phyloP scores from a whole-genome alignment of 139 green algal species.

The Coccomyxa sp. region DNA sequence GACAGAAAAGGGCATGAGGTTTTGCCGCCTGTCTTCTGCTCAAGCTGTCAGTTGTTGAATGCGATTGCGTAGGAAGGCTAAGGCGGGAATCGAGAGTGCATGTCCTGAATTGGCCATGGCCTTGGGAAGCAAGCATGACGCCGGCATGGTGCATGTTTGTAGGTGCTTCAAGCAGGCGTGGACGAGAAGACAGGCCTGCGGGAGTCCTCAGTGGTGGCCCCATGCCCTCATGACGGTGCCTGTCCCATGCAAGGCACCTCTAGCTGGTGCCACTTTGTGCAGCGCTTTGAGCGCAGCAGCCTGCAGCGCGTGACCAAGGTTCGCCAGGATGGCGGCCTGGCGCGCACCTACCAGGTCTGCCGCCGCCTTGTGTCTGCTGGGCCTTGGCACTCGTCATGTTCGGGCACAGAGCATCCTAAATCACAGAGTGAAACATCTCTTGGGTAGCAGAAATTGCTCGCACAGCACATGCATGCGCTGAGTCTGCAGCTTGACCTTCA shows the following conservation, averaged over 20 bases:
- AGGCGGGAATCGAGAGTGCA: too few species aligned
- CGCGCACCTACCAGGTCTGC: not conserved
- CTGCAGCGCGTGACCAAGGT: constrained; percentile 35
- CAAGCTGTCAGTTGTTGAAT: too few species aligned
- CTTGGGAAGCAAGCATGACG: not conserved
- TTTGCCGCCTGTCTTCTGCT: too few species aligned
- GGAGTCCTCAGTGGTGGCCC: constrained; percentile 68
- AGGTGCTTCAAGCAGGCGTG: constrained; percentile 7
- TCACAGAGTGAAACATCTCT: too few species aligned
- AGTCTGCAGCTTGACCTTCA: not conserved
- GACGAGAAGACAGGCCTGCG: not conserved
- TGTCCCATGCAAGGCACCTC: constrained; percentile 58
- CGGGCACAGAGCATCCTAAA: too few species aligned
- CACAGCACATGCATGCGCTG: not conserved
- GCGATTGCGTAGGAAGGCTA: too few species aligned
- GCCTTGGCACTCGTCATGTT: too few species aligned
- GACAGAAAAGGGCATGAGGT: too few species aligned
- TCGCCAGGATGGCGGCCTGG: not conserved
- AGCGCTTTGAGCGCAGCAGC: constrained; percentile 51
- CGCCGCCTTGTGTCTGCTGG: too few species aligned
- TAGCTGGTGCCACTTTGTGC: constrained; percentile 78
- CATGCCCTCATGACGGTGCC: constrained; percentile 73
- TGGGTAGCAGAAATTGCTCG: too few species aligned
- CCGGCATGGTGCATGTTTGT: not conserved
- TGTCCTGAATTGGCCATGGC: not conserved